These are phyloP conservation scores for Hypsizygus marmoreus DNA, from an alignment of 768 basidiomycete species.

Conservation along the genomic window DNA sequence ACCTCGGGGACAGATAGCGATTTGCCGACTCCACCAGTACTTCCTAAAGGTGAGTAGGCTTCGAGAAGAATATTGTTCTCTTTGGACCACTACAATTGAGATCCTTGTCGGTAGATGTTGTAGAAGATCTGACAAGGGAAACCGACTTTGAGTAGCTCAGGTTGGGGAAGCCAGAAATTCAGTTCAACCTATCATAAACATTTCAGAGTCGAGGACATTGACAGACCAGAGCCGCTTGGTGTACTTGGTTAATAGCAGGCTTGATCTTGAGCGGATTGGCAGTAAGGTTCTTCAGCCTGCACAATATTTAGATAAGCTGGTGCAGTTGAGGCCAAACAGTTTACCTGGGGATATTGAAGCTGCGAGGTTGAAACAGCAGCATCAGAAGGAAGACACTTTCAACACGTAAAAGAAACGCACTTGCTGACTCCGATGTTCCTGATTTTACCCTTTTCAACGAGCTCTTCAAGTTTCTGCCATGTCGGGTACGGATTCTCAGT, in stretches of 20 bases:
- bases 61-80: constrained; percentile 65
- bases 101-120: neutral
- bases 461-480: constrained; percentile 78
- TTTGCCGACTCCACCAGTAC: constrained; percentile 56
- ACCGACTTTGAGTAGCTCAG: constrained; percentile 65
- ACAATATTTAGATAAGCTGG: constrained; percentile 20
- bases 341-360: constrained; percentile 62
- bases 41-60: constrained; percentile 78
- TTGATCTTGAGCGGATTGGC: constrained; percentile 59
- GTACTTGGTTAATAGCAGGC: constrained; percentile 70
- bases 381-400: neutral
- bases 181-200: constrained; percentile 55
- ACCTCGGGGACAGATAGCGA: constrained; percentile 62
- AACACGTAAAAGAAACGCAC: constrained; percentile 34
- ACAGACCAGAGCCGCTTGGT: neutral
- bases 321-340: constrained; percentile 14
- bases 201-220: neutral
- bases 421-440: constrained; percentile 86
- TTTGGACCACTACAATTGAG: constrained; percentile 57
- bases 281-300: constrained; percentile 60
- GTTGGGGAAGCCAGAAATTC: constrained; percentile 77
- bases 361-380: constrained; percentile 16
- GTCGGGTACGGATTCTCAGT: constrained; percentile 75
- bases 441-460: constrained; percentile 76
- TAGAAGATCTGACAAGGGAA: neutral